Evolutionary conservation across 2,329 filamentous ascomycete genomes (phyloP).

Genomic region (Claviceps pusilla): DNA sequence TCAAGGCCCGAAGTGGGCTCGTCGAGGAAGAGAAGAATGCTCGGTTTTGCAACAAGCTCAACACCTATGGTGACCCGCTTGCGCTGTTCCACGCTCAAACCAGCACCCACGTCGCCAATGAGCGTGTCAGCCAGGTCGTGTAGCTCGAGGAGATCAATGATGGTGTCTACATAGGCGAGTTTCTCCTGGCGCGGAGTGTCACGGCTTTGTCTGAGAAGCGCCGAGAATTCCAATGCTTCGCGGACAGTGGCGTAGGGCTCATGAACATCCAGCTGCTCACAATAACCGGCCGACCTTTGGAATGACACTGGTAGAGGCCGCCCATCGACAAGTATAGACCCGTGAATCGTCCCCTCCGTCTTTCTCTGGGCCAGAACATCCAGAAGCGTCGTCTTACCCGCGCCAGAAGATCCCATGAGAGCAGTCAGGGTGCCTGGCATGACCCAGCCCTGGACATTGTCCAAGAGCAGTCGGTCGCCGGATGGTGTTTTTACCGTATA

Average conservation of each 20-base stretch:
- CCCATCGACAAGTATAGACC: constrained; percentile 64
- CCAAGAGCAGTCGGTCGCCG: constrained; percentile 53
- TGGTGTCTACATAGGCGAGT: constrained; percentile 59
- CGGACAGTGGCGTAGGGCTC: constrained; percentile 58
- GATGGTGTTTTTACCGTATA: constrained; percentile 51
- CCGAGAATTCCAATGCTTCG: constrained; percentile 62
- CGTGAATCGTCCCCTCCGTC: constrained; percentile 60
- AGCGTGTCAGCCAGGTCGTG: constrained; percentile 33
- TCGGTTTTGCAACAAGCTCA: constrained; percentile 46
- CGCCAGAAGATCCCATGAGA: constrained; percentile 68
- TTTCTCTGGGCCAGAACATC: constrained; percentile 70
- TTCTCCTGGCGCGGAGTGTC: constrained; percentile 52
- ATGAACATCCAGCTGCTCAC: constrained; percentile 70
- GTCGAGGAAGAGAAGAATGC: constrained; percentile 44
- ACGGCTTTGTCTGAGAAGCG: constrained; percentile 55
- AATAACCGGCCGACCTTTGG: constrained; percentile 66
- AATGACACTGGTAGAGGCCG: constrained; percentile 56
- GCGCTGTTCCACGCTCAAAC: constrained; percentile 36
- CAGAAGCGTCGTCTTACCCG: constrained; percentile 73
- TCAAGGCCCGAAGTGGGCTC: constrained; percentile 53
- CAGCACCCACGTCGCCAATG: constrained; percentile 34
- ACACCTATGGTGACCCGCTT: constrained; percentile 46
- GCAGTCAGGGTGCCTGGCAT: constrained; percentile 66
- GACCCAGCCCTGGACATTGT: constrained; percentile 72
- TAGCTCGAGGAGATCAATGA: constrained; percentile 49